These are phyloP conservation scores for Erythrophleum fordii DNA, from an alignment of 306 rosid genomes.

Conservation along the genomic window DNA sequence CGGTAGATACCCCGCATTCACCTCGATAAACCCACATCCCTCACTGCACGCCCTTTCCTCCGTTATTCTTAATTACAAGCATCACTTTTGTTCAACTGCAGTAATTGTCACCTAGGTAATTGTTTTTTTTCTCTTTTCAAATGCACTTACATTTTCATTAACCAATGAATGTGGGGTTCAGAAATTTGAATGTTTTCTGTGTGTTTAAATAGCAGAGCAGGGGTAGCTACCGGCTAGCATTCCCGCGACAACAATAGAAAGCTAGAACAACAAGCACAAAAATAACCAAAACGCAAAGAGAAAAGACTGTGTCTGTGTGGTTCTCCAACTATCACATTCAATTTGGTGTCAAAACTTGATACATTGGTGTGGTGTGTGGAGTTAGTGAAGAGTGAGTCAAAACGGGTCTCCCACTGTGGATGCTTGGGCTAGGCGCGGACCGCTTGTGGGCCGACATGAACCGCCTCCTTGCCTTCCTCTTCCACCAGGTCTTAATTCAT, in stretches of 20 bases:
- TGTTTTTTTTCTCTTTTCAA: background rate
- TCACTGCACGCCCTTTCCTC: constrained; percentile 46
- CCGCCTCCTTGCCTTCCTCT: constrained; percentile 90
- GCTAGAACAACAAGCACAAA: too few species aligned
- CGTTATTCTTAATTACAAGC: background rate
- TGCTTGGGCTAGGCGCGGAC: constrained; percentile 89
- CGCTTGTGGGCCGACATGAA: constrained; percentile 96
- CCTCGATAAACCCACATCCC: constrained; percentile 60
- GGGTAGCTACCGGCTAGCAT: background rate
- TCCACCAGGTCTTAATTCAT: constrained; percentile 65
- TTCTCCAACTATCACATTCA: too few species aligned
- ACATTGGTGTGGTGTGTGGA: background rate
- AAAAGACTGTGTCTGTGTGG: too few species aligned
- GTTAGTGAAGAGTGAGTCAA: constrained; percentile 51
- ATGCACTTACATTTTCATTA: too few species aligned
- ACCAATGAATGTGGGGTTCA: too few species aligned
- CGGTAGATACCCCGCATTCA: constrained; percentile 77
- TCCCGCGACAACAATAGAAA: background rate
- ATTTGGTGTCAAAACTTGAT: too few species aligned
- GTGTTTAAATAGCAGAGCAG: too few species aligned
- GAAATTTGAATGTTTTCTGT: too few species aligned
- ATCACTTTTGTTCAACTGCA: background rate
- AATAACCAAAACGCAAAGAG: background rate
- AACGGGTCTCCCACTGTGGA: constrained; percentile 99
- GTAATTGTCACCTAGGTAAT: background rate